These are phyloP conservation scores for Boehmeria nivea DNA, from an alignment of 306 rosid species.

Conservation along the genomic window DNA sequence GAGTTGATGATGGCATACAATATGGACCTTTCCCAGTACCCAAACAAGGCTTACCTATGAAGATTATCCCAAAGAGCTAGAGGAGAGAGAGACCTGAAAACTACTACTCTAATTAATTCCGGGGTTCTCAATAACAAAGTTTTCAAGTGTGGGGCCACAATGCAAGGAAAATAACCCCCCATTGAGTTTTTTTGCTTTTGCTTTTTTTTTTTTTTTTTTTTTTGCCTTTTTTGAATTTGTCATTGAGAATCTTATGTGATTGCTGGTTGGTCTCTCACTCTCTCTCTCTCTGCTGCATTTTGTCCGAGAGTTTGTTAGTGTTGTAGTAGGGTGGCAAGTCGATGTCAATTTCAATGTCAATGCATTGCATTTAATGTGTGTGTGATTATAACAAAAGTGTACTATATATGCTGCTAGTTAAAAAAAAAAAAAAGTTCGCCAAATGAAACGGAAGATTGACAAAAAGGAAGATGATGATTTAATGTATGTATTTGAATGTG, in stretches of 20 bases:
- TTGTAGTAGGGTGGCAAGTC: too few relatives aligned
- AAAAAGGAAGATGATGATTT: background rate
- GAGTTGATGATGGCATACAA: conserved; percentile 64
- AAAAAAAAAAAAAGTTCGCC: too few relatives aligned
- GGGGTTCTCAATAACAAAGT: conserved; percentile 24
- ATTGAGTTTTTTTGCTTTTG: conserved; percentile 4
- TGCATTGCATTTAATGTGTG: conserved; percentile 11
- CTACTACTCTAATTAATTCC: background rate
- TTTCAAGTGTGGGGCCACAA: conserved; percentile 31
- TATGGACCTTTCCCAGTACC: conserved; percentile 95
- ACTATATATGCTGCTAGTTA: background rate
- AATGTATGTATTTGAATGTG: background rate
- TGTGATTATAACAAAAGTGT: conserved; percentile 13
- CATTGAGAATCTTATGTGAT: conserved; percentile 29
- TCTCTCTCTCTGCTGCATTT: conserved; percentile 10
- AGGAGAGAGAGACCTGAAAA: conserved; percentile 24
- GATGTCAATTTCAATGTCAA: conserved; percentile 6
- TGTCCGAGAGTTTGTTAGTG: conserved; percentile 12
- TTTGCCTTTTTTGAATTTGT: conserved; percentile 9
- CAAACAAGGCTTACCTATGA: conserved; percentile 70
- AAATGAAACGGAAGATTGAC: background rate
- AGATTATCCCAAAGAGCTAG: conserved; percentile 41
- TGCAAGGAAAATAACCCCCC: conserved; percentile 19
- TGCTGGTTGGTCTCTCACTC: too few relatives aligned
- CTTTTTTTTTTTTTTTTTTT: background rate